These are phyloP conservation scores for Rhododendron ovatum DNA, from an alignment of 148 eudicot genomes.

Conservation along the genomic window DNA sequence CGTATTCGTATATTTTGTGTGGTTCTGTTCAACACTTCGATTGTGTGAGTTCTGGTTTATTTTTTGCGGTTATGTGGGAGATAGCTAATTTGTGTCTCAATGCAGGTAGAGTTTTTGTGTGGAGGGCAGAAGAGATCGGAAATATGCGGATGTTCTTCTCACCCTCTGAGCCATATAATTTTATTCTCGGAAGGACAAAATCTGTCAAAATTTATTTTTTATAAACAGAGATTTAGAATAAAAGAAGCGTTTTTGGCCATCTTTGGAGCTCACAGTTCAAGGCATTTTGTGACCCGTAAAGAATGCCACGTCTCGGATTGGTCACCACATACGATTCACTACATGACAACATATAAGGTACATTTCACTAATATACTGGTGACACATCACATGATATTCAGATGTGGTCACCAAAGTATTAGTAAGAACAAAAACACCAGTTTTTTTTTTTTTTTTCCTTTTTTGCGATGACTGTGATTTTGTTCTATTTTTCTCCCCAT, in stretches of 20 bases:
- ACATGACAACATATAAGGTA: too few relatives aligned
- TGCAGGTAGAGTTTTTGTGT: background rate
- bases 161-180: background rate
- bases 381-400: too few relatives aligned
- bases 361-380: too few relatives aligned
- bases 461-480: too few relatives aligned
- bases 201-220: background rate
- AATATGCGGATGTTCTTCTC: background rate
- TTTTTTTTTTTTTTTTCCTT: too few relatives aligned
- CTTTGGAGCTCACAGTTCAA: background rate
- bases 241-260: background rate
- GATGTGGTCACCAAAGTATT: background rate
- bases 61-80: background rate
- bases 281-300: background rate
- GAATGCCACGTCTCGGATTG: background rate
- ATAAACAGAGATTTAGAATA: background rate
- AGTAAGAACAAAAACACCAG: background rate
- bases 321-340: background rate
- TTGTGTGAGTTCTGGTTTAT: background rate
- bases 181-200: background rate
- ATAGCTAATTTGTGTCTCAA: background rate
- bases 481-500: too few relatives aligned
- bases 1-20: too few relatives aligned
- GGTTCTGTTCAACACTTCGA: too few relatives aligned
- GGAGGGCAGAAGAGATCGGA: slow-evolving; percentile 10